Percentiles rank a stretch among this genome's conserved stretches.
These are phyloP conservation scores for Vitis vinifera DNA, from an alignment of 164 flowering plant genomes.

Conservation along the genomic window DNA sequence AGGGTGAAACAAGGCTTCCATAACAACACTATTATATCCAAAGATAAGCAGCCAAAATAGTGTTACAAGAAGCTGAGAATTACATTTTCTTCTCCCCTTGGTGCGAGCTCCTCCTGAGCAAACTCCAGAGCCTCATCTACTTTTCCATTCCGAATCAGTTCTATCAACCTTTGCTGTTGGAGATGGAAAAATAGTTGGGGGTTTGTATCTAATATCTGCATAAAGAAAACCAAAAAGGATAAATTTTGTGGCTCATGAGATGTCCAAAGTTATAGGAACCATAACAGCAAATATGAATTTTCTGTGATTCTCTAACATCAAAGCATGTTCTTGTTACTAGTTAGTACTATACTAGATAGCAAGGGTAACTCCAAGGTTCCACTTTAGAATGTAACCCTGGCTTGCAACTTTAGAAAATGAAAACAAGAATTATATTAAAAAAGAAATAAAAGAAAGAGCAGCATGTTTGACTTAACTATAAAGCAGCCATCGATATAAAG, in stretches of 20 bases:
- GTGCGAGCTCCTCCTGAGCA: constrained; percentile 99
- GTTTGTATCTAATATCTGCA: constrained; percentile 95
- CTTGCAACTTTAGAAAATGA: too few species aligned
- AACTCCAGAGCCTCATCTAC: constrained; percentile 88
- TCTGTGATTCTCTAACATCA: too few species aligned
- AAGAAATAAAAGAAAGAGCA: too few species aligned
- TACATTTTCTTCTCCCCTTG: constrained; percentile 99
- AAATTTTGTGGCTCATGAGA: background rate
- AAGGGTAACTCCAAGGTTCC: too few species aligned
- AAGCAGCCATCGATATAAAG: too few species aligned
- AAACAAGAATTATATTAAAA: too few species aligned
- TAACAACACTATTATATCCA: background rate
- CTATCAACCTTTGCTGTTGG: constrained; percentile 93
- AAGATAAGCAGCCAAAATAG: constrained; percentile 1
- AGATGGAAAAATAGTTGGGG: constrained; percentile 95
- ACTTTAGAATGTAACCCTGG: too few species aligned
- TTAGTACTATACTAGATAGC: too few species aligned
- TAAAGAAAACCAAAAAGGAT: constrained; percentile 1
- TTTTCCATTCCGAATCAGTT: constrained; percentile 83
- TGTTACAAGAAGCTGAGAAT: constrained; percentile 1
- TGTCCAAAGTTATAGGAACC: too few species aligned
- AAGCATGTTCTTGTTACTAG: too few species aligned
- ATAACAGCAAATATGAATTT: too few species aligned
- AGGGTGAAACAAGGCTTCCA: background rate
- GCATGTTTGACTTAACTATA: too few species aligned